Percentiles rank a stretch among this genome's conserved stretches.
phyloP scores from a whole-genome alignment of 176 grass and related monocot species.

The Oryza meyeriana region DNA sequence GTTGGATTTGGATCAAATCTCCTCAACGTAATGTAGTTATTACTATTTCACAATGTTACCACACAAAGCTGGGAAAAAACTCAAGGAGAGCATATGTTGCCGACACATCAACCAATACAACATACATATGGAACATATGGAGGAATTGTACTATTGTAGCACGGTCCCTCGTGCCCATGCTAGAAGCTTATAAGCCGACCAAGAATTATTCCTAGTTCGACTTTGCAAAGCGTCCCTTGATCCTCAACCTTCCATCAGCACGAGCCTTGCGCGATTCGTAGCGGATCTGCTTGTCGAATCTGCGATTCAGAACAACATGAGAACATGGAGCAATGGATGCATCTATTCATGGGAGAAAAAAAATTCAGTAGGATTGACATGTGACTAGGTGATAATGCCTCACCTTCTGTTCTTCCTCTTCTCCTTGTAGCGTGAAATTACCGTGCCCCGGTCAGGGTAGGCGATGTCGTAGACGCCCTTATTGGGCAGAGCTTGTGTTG shows the following conservation, averaged over 20 bases:
- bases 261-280: slow-evolving; percentile 88
- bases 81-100: not conserved
- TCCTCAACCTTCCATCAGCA: slow-evolving; percentile 66
- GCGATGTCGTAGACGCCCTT: slow-evolving; percentile 44
- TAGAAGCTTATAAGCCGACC: too few species aligned
- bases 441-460: slow-evolving; percentile 54
- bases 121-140: not conserved
- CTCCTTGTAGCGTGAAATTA: slow-evolving; percentile 88
- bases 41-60: not conserved
- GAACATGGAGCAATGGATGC: not conserved
- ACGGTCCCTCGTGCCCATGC: not conserved
- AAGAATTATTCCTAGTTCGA: not conserved
- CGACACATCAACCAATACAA: not conserved
- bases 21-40: not conserved
- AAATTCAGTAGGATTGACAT: not conserved
- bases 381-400: not conserved
- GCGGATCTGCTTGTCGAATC: slow-evolving; percentile 82
- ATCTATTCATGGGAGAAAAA: not conserved
- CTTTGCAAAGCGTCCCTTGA: slow-evolving; percentile 87
- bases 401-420: slow-evolving; percentile 95
- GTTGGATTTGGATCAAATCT: not conserved
- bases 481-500: slow-evolving; percentile 22
- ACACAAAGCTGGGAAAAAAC: not conserved
- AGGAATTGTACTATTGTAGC: not conserved
- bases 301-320: slow-evolving; percentile 15